Evolutionary conservation across 306 rosid genomes (phyloP), one percentile per base, ranked within the genome.

Genomic region (Castanea sativa): DNA sequence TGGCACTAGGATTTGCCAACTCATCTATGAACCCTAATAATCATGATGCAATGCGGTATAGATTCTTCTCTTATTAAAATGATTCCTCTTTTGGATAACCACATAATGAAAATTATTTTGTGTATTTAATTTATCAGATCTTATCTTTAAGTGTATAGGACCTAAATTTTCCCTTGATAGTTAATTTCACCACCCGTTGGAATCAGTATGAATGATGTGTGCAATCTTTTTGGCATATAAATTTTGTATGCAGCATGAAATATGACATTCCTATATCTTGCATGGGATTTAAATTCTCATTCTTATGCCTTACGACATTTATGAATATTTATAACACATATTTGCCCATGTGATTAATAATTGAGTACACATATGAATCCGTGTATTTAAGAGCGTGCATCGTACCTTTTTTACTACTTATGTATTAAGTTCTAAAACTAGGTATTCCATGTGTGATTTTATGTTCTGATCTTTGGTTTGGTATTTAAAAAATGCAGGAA

Each of bases 401-500:
- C 21, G 11, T 7, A 29, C 69, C 29, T 63, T 63, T 27, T 63
- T 5, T 7, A 30, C 1, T 32, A 30, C 72, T 35, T 52, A 14
- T 68, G 11, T 19, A 35, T 35, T 68, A 33, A 32, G 52, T 35
- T 67, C 19, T 35, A 5, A 35, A 19, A 35, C 25, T 68, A 32
- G 70, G 15, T 30, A 5, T 32, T 64, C 38, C 9, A 68, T 30
- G 43, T 15, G 7, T 32, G 13, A 32, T 30, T 32, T 30, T 64
- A 32, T 65, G n/a, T 32, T 16, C 41, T 30, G 45, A 19, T 33
- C 72, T n/a, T 19, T 33, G 41, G 70, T 76, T 51, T 77, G 71
- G n/a, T 73, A 59, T 84, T 73, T 76, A 64, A 11, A 68, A 43
- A 65, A 71, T 83, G 86, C 95, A 95, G 99, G 85, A 90, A 85